These are phyloP conservation scores for Eremochloa ophiuroides DNA, from an alignment of 176 grass and related monocot species.

Conservation along the genomic window DNA sequence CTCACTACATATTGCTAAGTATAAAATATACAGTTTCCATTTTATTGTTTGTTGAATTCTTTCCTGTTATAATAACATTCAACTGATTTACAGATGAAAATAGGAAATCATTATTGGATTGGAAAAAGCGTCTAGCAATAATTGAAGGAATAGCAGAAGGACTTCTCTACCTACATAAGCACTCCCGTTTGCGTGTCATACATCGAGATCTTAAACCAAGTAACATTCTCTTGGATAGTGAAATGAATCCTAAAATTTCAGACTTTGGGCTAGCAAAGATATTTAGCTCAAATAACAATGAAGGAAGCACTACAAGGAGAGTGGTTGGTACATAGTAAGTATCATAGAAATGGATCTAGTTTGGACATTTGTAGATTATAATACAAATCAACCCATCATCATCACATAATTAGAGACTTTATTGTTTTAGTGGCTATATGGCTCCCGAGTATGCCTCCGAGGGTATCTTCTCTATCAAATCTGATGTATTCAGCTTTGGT, in stretches of 20 bases:
- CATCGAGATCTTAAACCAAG: conserved; percentile 56
- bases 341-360: not conserved
- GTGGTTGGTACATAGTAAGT: conserved; percentile 32
- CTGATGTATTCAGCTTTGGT: conserved; percentile 4
- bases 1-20: not conserved
- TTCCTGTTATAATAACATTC: not conserved
- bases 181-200: conserved; percentile 39
- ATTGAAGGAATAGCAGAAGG: conserved; percentile 38
- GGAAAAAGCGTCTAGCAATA: conserved; percentile 27
- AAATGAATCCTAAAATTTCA: conserved; percentile 42
- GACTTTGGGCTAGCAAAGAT: conserved; percentile 50
- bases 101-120: conserved; percentile 29
- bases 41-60: not conserved
- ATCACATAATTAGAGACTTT: not conserved
- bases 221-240: conserved; percentile 37
- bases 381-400: not conserved
- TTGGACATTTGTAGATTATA: not conserved
- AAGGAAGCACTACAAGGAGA: conserved; percentile 27
- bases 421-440: conserved; percentile 21
- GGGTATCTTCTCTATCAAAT: conserved; percentile 12
- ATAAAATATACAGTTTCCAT: not conserved
- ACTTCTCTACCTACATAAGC: conserved; percentile 49
- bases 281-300: conserved; percentile 34
- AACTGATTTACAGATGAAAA: conserved; percentile 21
- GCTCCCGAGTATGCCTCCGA: conserved; percentile 13